phyloP scores from a whole-genome alignment of 2,329 filamentous ascomycete species.

The Phaeosphaeria sp. region DNA sequence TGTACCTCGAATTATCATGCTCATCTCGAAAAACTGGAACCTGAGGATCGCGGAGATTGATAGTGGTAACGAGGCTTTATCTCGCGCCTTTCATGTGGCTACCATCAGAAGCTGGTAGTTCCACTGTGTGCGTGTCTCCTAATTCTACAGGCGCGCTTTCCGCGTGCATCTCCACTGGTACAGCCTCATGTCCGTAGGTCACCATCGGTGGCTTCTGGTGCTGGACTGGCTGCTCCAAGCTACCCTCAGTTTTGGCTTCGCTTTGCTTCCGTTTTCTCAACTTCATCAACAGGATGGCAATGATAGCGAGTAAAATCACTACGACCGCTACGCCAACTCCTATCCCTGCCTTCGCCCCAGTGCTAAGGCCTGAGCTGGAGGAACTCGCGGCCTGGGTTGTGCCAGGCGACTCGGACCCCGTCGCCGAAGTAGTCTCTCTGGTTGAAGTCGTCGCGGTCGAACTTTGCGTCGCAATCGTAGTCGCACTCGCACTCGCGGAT shows the following conservation, averaged over 20 bases:
- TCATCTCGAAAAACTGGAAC: too few relatives aligned
- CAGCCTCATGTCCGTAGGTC: not conserved
- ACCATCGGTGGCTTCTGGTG: not conserved
- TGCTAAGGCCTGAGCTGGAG: conserved; percentile 3
- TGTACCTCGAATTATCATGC: too few relatives aligned
- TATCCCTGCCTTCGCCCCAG: conserved; percentile 15
- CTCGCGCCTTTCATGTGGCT: not conserved
- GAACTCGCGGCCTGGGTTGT: not conserved
- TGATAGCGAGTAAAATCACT: not conserved
- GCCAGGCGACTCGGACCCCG: too few relatives aligned
- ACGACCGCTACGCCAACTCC: conserved; percentile 9
- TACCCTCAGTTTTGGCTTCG: not conserved
- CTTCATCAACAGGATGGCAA: not conserved
- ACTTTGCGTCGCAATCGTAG: too few relatives aligned
- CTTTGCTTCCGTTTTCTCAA: not conserved
- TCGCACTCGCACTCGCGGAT: not conserved
- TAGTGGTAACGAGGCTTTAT: not conserved
- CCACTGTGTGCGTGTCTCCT: not conserved
- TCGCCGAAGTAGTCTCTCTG: too few relatives aligned
- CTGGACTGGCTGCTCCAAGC: not conserved
- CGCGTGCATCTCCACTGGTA: not conserved
- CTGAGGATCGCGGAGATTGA: not conserved
- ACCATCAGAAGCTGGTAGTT: not conserved
- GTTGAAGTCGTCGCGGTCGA: too few relatives aligned
- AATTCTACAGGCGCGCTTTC: not conserved